Percentiles rank a stretch among this genome's conserved stretches.
phyloP scores from a whole-genome alignment of 495 filamentous ascomycete genomes.

The Rostrohypoxylon terebratum region DNA sequence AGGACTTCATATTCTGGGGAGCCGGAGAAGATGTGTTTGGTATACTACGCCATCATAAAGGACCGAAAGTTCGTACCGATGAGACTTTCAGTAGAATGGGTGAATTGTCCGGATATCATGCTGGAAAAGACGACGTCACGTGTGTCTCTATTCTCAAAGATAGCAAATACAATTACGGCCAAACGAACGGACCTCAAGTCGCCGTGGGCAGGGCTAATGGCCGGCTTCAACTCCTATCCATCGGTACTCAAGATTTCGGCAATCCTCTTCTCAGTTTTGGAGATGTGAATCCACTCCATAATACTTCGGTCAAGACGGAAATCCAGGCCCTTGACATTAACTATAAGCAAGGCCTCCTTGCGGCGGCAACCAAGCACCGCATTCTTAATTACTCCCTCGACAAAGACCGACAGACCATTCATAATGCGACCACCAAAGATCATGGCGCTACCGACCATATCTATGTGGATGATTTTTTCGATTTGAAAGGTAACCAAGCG shows the following conservation, averaged over 20 bases:
- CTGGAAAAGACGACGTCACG: conserved; percentile 57
- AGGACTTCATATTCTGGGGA: conserved; percentile 59
- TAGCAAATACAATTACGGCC: conserved; percentile 22
- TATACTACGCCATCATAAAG: conserved; percentile 46
- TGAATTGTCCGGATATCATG: conserved; percentile 39
- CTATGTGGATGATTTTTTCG: conserved; percentile 22
- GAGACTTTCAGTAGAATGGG: conserved; percentile 51
- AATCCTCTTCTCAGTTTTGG: conserved; percentile 46
- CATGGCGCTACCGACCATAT: not conserved
- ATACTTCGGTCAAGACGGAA: conserved; percentile 36
- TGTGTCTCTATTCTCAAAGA: conserved; percentile 51
- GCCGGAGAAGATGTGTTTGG: conserved; percentile 59
- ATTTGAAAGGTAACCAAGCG: conserved; percentile 21
- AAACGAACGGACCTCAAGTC: conserved; percentile 43
- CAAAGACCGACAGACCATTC: conserved; percentile 5
- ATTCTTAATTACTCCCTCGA: conserved; percentile 49
- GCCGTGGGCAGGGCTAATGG: conserved; percentile 60
- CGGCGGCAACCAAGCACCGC: conserved; percentile 46
- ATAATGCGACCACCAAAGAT: not conserved
- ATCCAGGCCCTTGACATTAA: conserved; percentile 55
- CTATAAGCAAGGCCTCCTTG: conserved; percentile 33
- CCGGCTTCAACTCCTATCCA: conserved; percentile 53
- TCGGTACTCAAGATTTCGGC: conserved; percentile 51
- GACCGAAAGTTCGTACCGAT: conserved; percentile 20
- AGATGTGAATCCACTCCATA: conserved; percentile 4